Conservation (phyloP, 208 protist species). For the Novymonas esmeraldas region DNA sequence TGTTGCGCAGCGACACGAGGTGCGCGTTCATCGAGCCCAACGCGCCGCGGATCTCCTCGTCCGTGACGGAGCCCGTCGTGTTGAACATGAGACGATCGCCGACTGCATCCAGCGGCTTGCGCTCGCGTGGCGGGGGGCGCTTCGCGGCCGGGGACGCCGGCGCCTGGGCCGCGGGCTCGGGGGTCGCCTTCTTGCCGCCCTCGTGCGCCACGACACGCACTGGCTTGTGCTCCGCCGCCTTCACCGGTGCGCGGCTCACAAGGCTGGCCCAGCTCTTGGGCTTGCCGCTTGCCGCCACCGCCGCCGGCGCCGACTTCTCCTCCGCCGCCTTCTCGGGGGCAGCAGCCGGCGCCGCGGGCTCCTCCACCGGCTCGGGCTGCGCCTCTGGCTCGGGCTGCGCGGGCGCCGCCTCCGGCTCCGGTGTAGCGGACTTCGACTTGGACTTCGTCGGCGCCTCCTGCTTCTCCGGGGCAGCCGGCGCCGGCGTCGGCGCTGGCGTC, state of each 20-base stretch:
- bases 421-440: conserved; percentile 25
- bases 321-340: conserved; percentile 14
- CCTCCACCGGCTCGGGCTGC: conserved; percentile 20
- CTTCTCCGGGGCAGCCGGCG: conserved; percentile 31
- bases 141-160: conserved; percentile 24
- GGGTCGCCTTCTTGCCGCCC: conserved; percentile 26
- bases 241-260: conserved; percentile 39
- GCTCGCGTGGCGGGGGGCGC: conserved; percentile 37
- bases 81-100: conserved; percentile 90
- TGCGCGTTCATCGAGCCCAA: conserved; percentile 53
- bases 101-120: conserved; percentile 42
- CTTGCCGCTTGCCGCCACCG: conserved; percentile 25
- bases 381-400: conserved; percentile 26
- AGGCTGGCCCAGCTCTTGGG: conserved; percentile 77
- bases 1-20: conserved; percentile 87
- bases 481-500: conserved; percentile 30
- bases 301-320: conserved; percentile 13
- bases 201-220: conserved; percentile 48
- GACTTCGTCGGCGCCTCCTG: conserved; percentile 27
- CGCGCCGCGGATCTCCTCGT: conserved; percentile 78
- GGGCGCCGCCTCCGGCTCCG: conserved; percentile 23
- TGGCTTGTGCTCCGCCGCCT: conserved; percentile 41
- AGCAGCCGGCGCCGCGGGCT: conserved; percentile 26
- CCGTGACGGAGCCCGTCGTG: conserved; percentile 63
- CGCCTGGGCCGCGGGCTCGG: conserved; percentile 24